Evolutionary conservation across 805 yeast species (phyloP).

Genomic region (Candida hispaniensis): DNA sequence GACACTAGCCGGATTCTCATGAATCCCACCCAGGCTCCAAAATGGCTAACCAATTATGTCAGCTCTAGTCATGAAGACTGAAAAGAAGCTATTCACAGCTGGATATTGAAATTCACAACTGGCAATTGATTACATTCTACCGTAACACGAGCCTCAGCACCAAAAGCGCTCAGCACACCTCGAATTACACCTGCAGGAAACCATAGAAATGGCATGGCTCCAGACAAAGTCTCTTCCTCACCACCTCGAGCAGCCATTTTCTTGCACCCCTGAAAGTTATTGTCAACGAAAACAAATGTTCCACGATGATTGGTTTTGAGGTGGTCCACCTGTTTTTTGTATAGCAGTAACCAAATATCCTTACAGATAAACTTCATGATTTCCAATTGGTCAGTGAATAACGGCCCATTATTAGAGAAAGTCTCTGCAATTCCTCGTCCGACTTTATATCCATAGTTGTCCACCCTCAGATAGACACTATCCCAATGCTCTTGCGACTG

Average conservation of each 20-base stretch:
- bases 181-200: slow-evolving; percentile 68
- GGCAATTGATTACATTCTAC: slow-evolving; percentile 58
- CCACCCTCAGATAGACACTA: slow-evolving; percentile 50
- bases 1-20: slow-evolving; percentile 39
- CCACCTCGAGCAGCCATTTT: slow-evolving; percentile 35
- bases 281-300: slow-evolving; percentile 69
- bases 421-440: slow-evolving; percentile 51
- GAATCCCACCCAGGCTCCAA: slow-evolving; percentile 36
- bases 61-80: no score
- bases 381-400: slow-evolving; percentile 51
- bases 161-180: slow-evolving; percentile 61
- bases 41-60: slow-evolving; percentile 31
- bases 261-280: slow-evolving; percentile 43
- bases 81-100: no score
- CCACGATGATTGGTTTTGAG: slow-evolving; percentile 85
- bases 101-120: slow-evolving; percentile 60
- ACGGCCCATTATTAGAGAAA: slow-evolving; percentile 29
- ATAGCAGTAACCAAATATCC: slow-evolving; percentile 77
- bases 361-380: slow-evolving; percentile 88
- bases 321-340: slow-evolving; percentile 82
- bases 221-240: slow-evolving; percentile 26
- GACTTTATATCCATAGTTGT: slow-evolving; percentile 57
- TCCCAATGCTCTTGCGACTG: slow-evolving; percentile 28
- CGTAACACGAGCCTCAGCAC: slow-evolving; percentile 51
- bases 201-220: slow-evolving; percentile 44